Base-by-base conservation (phyloP, 2,329 filamentous ascomycete genomes). In the Sarocladium oryzae region DNA sequence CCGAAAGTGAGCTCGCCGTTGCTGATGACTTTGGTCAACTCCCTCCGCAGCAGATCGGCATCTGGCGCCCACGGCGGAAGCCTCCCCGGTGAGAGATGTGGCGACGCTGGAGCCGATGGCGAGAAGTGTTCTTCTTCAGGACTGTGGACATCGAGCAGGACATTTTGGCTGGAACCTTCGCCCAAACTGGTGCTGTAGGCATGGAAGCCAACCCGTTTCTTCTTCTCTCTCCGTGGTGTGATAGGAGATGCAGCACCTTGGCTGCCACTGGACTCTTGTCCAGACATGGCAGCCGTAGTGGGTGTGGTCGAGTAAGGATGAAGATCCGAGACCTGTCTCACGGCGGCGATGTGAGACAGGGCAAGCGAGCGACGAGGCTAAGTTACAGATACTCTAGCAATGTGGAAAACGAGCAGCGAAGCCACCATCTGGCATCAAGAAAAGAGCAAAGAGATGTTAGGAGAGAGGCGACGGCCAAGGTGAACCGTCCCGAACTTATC, bases 201-300 rank as follows among this genome's bases (percentile, higher is more conserved):
- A 51, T 66, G 65, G 53, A 66, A 72, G 48, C 63, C 69, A 13
- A 72, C 69, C 38, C 64, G 62, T 62, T 72, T 72, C 63, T 72
- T 72, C 49, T 67, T 65, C 55, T 60, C 70, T 48, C 60, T 64
- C 49, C 56, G 53, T 21, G 66, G 64, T 30, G 63, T 65, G 51
- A 60, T 57, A 52, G 60, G 57, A 56, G 61, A 61, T 43, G 59
- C 65, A 16, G 59, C 56, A 21, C 56, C 57, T 49, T 55, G 58
- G 53, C 57, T 65, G 53, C 61, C 63, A 53, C 58, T 62, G 49
- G 57, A 56, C 56, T 59, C 58, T 51, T 54, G 52, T 24, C 40
- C 40, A 37, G 53, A 55, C 53, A 55, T 53, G 45, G 30, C 30
- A 40, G 32, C 4, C 23, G 20, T n/a, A 15, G 23, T 48, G 16